Evolutionary conservation across 23 red algal genomes (phyloP), one percentile per base, ranked within the genome.

Genomic region (Gracilaria caudata): DNA sequence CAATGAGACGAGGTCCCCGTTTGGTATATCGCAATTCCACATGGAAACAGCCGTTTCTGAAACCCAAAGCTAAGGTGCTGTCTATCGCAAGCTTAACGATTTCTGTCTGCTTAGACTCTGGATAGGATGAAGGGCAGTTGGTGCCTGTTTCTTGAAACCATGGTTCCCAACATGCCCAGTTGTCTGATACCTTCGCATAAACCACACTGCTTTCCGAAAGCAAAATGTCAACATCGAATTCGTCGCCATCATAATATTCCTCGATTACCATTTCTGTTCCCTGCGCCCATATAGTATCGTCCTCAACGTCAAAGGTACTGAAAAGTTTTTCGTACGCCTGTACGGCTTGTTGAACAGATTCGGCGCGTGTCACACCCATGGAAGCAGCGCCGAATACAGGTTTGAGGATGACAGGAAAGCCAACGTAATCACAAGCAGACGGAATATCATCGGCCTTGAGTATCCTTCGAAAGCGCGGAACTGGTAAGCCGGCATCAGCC

Each of bases 161-260:
- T 38, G 96, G 96, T 60, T 94, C 92, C 77, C 74, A 90, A 74
- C 92, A 94, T 17, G 92, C 92, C 96, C 96, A 98, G 60, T 98
- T 98, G 57, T 98, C 96, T 21, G 96, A 94, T 39, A 98, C 79
- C 40, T 79, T 87, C 0, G 60, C 82, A 71, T 98, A 98, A 23
- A 98, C 96, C 49, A 88, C 81, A 35, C 77, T 79, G 26, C 96
- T 92, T 24, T 95, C 71, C 25, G 90, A 98, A 40, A 98, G 86
- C 4, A 98, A 51, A 33, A 94, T 55, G 75, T 98, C 96, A 47
- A 94, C 81, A 79, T 98, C 96, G 90, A 98, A 98, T 66, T 98
- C 96, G 39, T 98, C 96, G 1, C 96, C 96, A 55, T 98, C 96
- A 58, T 98, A 98, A 39, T 71, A 98, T 86, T 98, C 96, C 64